Conservation (phyloP, 2,329 filamentous ascomycete genomes). For the Metarhizium guizhouense region DNA sequence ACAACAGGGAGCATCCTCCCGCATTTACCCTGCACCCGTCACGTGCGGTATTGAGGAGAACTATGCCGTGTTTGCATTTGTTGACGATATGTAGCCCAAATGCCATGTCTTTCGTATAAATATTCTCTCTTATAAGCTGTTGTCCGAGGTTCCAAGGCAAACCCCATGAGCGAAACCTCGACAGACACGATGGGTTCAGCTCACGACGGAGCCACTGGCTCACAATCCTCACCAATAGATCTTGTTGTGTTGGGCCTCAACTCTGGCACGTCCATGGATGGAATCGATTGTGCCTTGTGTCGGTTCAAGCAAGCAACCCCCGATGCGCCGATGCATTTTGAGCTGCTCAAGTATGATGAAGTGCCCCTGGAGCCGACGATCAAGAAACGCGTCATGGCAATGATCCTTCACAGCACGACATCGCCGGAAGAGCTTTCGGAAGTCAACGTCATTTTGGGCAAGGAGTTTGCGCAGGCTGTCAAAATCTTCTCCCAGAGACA, state of each 20-base stretch:
- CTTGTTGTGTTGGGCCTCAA: conserved; percentile 44
- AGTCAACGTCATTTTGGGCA: conserved; percentile 47
- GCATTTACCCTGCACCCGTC: not conserved
- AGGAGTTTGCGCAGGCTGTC: conserved; percentile 45
- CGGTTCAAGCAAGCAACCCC: conserved; percentile 45
- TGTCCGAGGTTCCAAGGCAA: too few relatives aligned
- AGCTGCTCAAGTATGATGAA: conserved; percentile 48
- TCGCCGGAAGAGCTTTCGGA: conserved; percentile 45
- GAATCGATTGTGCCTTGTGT: conserved; percentile 50
- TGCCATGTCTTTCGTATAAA: too few relatives aligned
- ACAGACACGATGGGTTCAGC: not conserved
- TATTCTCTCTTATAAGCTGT: not conserved
- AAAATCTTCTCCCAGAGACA: conserved; percentile 38
- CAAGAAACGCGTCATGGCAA: conserved; percentile 47
- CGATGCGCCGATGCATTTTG: conserved; percentile 43
- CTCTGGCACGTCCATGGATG: conserved; percentile 42
- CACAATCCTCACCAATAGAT: conserved; percentile 26
- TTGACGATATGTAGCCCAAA: too few relatives aligned
- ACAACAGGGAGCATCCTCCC: too few relatives aligned
- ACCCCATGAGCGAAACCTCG: not conserved
- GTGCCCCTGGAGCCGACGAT: conserved; percentile 42
- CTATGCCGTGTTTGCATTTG: not conserved
- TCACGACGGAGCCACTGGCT: not conserved
- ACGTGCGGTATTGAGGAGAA: not conserved
- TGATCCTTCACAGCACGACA: conserved; percentile 45